Evolutionary conservation across 1,139 yeast genomes (phyloP), one percentile per base, ranked within the genome.

Genomic region (Debaryomyces psychrophilus): DNA sequence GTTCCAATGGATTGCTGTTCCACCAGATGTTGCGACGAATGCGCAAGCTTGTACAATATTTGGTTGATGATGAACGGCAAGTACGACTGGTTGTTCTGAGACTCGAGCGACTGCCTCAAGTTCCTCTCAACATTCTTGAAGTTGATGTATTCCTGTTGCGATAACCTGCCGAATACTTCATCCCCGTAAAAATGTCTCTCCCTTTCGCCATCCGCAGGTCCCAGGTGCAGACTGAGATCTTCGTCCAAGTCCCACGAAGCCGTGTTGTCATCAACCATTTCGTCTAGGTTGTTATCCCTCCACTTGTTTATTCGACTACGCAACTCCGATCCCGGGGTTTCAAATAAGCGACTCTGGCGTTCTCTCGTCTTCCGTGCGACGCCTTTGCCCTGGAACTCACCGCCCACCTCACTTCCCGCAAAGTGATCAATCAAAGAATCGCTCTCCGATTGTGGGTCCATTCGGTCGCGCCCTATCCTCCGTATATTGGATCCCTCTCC

Each of bases 161-260:
- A 47, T 23, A 56, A 47, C 27, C 47, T 52, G 14, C 51, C 42
- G 26, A 60, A 51, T 20, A 59, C 43, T 29, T 59, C 62, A 41
- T 59, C 63, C 3, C 65, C 65, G 41, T 60, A 60, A 34, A 59
- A 59, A 12, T 33, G 28, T 27, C 34, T 44, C 20, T 29, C 18
- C 6, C 23, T n/a, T 18, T 14, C 28, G 18, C 12, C 12, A 8
- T 29, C 35, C 15, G 25, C 15, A 36, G 22, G 37, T 6, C 22
- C 34, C 27, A 12, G 11, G 9, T 35, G 28, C 38, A 25, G 46
- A n/a, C 44, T 28, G 12, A 67, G 53, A 47, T 67, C 62, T 49
- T 71, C 77, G 51, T 73, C 78, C 48, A 74, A 58, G 53, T 73
- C 73, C 79, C 79, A 74, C 43, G 74, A 68, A 12, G 79, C 79